Evolutionary conservation across 176 grass and related monocot species (phyloP).

Genomic region (Lolium perenne): DNA sequence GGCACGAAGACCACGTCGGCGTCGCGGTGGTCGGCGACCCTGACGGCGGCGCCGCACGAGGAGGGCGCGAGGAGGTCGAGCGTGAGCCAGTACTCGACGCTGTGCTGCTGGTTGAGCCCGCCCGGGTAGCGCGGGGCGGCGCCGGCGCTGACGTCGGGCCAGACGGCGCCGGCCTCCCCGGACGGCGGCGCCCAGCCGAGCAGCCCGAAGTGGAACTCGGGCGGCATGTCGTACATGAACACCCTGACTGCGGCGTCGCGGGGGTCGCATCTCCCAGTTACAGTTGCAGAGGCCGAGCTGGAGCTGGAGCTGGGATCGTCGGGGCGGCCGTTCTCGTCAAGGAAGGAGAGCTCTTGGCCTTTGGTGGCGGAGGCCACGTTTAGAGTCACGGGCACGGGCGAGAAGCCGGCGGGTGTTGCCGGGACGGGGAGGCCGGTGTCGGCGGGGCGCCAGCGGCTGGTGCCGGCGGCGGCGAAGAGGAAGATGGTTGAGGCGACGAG

Average conservation of each 20-base stretch:
- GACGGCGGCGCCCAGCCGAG: constrained; percentile 63
- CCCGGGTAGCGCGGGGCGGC: constrained; percentile 72
- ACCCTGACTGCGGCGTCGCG: constrained; percentile 56
- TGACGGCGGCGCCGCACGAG: constrained; percentile 51
- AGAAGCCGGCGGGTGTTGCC: neutral
- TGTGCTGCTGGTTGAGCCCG: constrained; percentile 92
- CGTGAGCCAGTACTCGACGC: constrained; percentile 94
- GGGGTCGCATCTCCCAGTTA: constrained; percentile 51
- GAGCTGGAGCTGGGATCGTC: constrained; percentile 35
- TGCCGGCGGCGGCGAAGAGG: constrained; percentile 51
- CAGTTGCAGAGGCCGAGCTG: neutral
- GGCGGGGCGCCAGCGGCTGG: constrained; percentile 49
- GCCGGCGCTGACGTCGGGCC: constrained; percentile 56
- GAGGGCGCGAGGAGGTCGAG: constrained; percentile 69
- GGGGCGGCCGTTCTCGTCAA: constrained; percentile 51
- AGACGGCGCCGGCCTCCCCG: constrained; percentile 44
- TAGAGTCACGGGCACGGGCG: neutral
- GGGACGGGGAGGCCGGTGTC: constrained; percentile 55
- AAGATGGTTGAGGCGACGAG: constrained; percentile 68
- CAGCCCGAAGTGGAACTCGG: constrained; percentile 89
- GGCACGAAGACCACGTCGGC: constrained; percentile 90
- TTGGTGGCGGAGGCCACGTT: neutral
- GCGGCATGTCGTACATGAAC: constrained; percentile 89
- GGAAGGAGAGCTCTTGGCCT: constrained; percentile 40
- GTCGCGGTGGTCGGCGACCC: constrained; percentile 60